These are phyloP conservation scores for Starmerella davenportii DNA, from an alignment of 805 yeast genomes.

Conservation along the genomic window DNA sequence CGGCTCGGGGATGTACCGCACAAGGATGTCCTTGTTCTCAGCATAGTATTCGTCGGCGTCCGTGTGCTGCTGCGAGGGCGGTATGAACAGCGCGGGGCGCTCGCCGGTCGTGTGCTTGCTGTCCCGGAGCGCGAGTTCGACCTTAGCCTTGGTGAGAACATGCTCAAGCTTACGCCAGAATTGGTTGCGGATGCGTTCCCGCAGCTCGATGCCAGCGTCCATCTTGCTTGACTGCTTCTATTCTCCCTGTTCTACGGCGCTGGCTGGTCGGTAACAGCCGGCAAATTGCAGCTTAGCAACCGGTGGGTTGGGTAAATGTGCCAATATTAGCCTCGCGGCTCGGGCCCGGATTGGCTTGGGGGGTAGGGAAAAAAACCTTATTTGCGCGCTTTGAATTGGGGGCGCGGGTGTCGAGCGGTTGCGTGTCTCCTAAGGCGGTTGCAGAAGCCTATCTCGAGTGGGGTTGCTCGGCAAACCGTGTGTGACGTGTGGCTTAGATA, in stretches of 20 bases:
- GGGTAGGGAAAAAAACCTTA: no score
- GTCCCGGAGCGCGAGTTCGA: constrained; percentile 6
- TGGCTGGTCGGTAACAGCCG: no score
- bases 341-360: no score
- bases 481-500: no score
- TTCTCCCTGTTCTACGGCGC: no score
- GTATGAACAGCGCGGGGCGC: constrained; percentile 5
- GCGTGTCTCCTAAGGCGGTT: no score
- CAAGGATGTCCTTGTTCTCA: constrained; percentile 30
- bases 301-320: no score
- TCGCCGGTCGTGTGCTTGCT: constrained; percentile 1
- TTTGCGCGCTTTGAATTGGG: no score
- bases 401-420: no score
- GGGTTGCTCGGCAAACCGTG: no score
- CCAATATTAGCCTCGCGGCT: no score
- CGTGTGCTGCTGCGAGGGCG: constrained; percentile 1
- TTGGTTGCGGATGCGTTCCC: constrained; percentile 2
- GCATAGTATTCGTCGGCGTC: constrained; percentile 3
- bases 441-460: no score
- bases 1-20: constrained; percentile 51
- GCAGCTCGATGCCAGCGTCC: constrained; percentile 1
- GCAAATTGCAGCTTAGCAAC: not conserved
- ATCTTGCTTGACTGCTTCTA: not conserved
- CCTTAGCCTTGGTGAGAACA: constrained; percentile 6
- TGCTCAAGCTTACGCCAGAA: constrained; percentile 13